Conservation (phyloP, 768 basidiomycete species). For the Rhizopogon sp. region DNA sequence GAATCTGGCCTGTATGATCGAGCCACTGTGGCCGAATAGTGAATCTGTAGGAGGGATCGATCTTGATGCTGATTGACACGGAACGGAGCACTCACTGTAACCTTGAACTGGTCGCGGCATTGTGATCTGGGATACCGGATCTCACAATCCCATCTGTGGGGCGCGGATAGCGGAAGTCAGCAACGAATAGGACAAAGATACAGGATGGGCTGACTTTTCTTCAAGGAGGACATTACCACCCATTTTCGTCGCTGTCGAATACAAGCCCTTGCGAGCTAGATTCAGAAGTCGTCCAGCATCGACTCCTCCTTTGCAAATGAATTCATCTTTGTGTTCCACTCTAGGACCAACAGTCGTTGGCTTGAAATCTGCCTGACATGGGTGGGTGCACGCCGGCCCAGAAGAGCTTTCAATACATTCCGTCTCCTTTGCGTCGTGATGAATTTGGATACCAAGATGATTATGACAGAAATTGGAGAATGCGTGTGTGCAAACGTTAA, state of each 20-base stretch:
- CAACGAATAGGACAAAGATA: conserved; percentile 11
- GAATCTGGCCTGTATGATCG: conserved; percentile 30
- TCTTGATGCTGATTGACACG: conserved; percentile 7
- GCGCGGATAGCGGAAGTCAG: conserved; percentile 10
- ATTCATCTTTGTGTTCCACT: conserved; percentile 29
- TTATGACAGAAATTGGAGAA: conserved; percentile 19
- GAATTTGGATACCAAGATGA: conserved; percentile 12
- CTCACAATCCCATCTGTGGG: conserved; percentile 31
- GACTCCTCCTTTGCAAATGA: conserved; percentile 31
- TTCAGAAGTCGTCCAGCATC: conserved; percentile 29
- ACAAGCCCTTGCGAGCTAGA: conserved; percentile 28
- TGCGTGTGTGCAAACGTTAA: conserved; percentile 15
- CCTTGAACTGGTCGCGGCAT: conserved; percentile 28
- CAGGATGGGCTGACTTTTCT: conserved; percentile 26
- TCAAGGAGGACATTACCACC: conserved; percentile 34
- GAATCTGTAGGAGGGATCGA: conserved; percentile 22
- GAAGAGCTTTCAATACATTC: conserved; percentile 28
- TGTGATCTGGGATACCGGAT: conserved; percentile 27
- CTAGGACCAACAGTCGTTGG: conserved; percentile 27
- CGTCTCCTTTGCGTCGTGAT: conserved; percentile 16
- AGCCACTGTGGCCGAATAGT: conserved; percentile 30
- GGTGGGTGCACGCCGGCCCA: conserved; percentile 27
- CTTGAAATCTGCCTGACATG: conserved; percentile 14
- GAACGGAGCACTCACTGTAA: conserved; percentile 20
- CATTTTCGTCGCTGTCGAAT: conserved; percentile 26